Base-by-base conservation (phyloP, 192 early-diverging fungal species). In the Coemansia sp. region DNA sequence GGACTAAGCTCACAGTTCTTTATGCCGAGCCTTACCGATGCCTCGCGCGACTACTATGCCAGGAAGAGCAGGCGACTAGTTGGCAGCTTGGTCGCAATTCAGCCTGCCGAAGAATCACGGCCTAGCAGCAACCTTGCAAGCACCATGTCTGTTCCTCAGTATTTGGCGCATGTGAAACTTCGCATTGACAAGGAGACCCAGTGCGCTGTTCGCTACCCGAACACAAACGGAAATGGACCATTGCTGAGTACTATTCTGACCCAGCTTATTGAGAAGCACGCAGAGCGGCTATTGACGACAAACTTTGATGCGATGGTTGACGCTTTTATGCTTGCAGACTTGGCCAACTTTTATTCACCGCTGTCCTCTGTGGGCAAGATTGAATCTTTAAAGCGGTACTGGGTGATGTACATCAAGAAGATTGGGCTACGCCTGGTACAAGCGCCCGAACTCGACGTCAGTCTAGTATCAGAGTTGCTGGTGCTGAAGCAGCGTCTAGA, bases 271-370 rank as follows among this genome's bases (percentile, higher is more conserved):
- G 86, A 88, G 48, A 78, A 82, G 23, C 90, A 93, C 73, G 73
- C 94, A 0, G 85, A 85, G 45, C 73, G 77, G 26, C 84, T 97
- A 16, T 80, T 97, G 13, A 86, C 89, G 36, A 88, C 90, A 70
- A 79, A 94, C 16, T 88, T 99, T 55, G 84, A 88, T 31, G 65
- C 86, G 6, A 90, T 97, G 85, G 82, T 93, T 64, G 71, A 85
- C 21, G 76, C 86, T 21, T 73, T 91, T 53, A 81, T 83, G 69
- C 36, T 87, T 21, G 67, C 87, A 16, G 91, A 94, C 57, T 69
- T 99, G 26, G 81, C 75, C 35, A 74, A 86, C 9, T 82, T 97
- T 74, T 94, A 95, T 68, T 65, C 74, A 24, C 79, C 98, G n/a
- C 70, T 97, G 23, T 66, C 69, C 13, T 84, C 90, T 16, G 94